Base-by-base conservation (phyloP, 2,329 filamentous ascomycete species). In the Corinectria fuckeliana region DNA sequence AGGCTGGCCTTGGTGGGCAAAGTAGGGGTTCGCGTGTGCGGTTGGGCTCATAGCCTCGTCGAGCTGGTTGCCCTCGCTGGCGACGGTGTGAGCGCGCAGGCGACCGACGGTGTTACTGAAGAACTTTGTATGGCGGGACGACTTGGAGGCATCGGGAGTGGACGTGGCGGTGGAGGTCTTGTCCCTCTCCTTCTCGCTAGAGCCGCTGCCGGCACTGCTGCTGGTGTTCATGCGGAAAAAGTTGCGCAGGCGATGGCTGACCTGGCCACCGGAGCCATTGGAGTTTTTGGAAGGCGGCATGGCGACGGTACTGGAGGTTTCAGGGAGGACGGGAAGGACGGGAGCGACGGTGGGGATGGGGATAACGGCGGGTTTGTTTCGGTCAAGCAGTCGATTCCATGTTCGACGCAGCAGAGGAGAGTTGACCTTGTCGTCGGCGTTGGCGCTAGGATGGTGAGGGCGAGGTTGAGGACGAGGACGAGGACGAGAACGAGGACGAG, bases 1-100 rank as follows among this genome's bases (percentile, higher is more conserved):
- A 4, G 95, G 95, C 69, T 93, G 93, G 57, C 95, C 95, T 78
- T 99, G 95, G 75, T 98, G 95, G 67, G 89, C 91, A 77, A 98
- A 99, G 79, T 99, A 99, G 16, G 95, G 95, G 75, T 99, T 99
- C 65, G 93, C 94, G 73, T 94, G 88, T 50, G 93, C 94, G 4
- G 93, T 98, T 23, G 95, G 95, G 72, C 93, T 97, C 71, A 96
- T 84, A 62, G 87, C 83, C 76, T 97, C 93, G 68, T 97, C 94
- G 65, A 97, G 84, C 58, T 90, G 87, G 74, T 97, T 93, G 69
- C 93, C 93, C 78, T 97, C 94, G 78, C 93, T 97, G 67, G 92
- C 92, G 56, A 96, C 91, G 23, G 94, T 98, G 60, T 91, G 89
- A 32, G 93, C 96, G 71, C 94, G 88, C 74, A 94, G 92, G 69